phyloP scores from a whole-genome alignment of 163 green algal species.

The Trebouxiophyceae sp. region DNA sequence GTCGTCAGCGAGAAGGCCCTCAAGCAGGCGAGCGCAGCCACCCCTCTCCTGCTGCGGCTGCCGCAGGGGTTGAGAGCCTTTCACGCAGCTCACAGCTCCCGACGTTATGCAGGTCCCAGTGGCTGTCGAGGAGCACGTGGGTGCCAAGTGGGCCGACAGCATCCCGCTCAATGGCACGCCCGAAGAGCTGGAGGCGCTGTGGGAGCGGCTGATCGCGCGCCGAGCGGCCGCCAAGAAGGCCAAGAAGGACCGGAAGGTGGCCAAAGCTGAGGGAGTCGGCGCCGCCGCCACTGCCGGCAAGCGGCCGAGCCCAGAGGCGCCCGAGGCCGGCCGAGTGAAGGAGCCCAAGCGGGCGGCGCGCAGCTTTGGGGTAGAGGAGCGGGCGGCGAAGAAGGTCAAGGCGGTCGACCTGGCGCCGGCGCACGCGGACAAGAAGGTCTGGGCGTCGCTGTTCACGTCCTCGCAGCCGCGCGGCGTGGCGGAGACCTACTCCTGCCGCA shows the following conservation, averaged over 20 bases:
- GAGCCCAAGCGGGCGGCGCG: neutral
- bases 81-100: neutral
- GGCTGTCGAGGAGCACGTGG: slow-evolving; percentile 68
- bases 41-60: neutral
- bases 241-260: slow-evolving; percentile 52
- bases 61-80: neutral
- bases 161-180: slow-evolving; percentile 69
- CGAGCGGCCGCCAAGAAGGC: slow-evolving; percentile 27
- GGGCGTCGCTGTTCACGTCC: slow-evolving; percentile 72
- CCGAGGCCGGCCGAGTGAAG: neutral
- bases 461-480: slow-evolving; percentile 18
- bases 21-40: slow-evolving; percentile 52
- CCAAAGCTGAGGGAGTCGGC: slow-evolving; percentile 26
- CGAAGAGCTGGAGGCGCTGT: slow-evolving; percentile 45
- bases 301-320: neutral
- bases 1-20: slow-evolving; percentile 85
- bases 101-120: slow-evolving; percentile 25
- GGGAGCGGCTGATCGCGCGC: slow-evolving; percentile 33
- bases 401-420: slow-evolving; percentile 39
- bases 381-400: slow-evolving; percentile 51
- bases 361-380: neutral
- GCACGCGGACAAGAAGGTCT: slow-evolving; percentile 61
- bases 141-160: slow-evolving; percentile 42
- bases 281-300: neutral
- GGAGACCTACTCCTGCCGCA: slow-evolving; percentile 68